A percentile compares a stretch with the other conserved stretches of the same genome.
phyloP scores from a whole-genome alignment of 2,329 filamentous ascomycete species.

The Penicillium concentricum region DNA sequence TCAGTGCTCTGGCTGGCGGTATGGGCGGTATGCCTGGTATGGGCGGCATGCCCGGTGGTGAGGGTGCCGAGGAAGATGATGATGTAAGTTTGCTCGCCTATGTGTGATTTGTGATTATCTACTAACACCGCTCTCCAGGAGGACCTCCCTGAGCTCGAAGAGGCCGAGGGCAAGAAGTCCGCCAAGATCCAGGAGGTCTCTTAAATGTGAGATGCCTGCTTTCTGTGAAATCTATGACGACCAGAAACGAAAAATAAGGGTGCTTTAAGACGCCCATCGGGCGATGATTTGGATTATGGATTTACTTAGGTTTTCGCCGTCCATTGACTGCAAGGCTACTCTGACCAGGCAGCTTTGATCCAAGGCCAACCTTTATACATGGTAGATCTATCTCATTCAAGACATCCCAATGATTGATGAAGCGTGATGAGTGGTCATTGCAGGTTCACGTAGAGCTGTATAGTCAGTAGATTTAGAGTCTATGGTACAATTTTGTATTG shows the following conservation, averaged over 20 bases:
- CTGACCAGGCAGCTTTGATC: background rate
- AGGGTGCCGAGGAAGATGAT: slow-evolving; percentile 42
- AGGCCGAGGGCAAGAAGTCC: slow-evolving; percentile 38
- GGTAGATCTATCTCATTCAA: slow-evolving; percentile 3
- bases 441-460: background rate
- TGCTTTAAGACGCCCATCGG: slow-evolving; percentile 15
- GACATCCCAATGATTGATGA: slow-evolving; percentile 12
- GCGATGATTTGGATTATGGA: slow-evolving; percentile 13
- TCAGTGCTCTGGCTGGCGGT: slow-evolving; percentile 38
- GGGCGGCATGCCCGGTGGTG: slow-evolving; percentile 30
- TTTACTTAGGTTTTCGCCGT: background rate
- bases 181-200: slow-evolving; percentile 40
- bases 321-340: slow-evolving; percentile 1
- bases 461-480: background rate
- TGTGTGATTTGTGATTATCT: background rate
- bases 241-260: slow-evolving; percentile 25
- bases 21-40: slow-evolving; percentile 13
- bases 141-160: slow-evolving; percentile 75
- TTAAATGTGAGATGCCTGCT: slow-evolving; percentile 22
- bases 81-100: slow-evolving; percentile 50
- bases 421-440: slow-evolving; percentile 3
- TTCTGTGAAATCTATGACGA: slow-evolving; percentile 25
- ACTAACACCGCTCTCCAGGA: slow-evolving; percentile 52
- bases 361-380: background rate
- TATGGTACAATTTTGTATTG: background rate